Evolutionary conservation across 495 filamentous ascomycete genomes (phyloP), one percentile per base, ranked within the genome.

Genomic region (Annulohypoxylon nitens): DNA sequence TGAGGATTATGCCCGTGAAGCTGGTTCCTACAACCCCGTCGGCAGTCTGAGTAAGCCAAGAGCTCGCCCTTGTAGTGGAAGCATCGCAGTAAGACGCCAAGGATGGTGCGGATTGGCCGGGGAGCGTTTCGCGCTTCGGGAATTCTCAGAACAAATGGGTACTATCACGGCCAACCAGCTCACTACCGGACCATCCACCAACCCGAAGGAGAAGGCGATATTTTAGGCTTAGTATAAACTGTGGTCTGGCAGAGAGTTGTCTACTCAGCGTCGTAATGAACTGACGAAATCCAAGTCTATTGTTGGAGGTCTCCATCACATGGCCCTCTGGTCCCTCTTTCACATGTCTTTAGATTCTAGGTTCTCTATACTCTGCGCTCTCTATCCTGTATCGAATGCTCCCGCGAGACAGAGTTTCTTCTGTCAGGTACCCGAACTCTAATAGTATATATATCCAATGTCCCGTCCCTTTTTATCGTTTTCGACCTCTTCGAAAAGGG

Each of bases 61-160:
- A 10, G 14, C 39, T 70, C 58, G 48, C 62, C 70, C 41, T 58
- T 63, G 41, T 64, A 58, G 37, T 64, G 55, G 37, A 63, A 51
- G 58, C 61, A 69, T 74, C 67, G 55, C 71, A 74, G 71, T 74
- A 74, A 74, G 67, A 74, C 45, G 71, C 71, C 71, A 74, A 74
- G 71, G 47, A 16, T 11, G 8, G 61, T 30, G 25, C 62, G 61
- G 61, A 74, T 74, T 74, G 66, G 71, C 14, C 43, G 50, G 50
- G 57, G 30, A 36, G 41, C 8, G 30, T 43, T 37, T 61, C 41
- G 14, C 50, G 34, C 41, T 43, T 59, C 67, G 62, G 66, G 62
- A 60, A 67, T 59, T 51, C 39, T 70, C 23, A 69, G 39, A 33
- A 16, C 43, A 41, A 55, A 26, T 66, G 48, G 67, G 37, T 70